Conservation (phyloP, 2,329 filamentous ascomycete genomes). For the Penicillium sp. region DNA sequence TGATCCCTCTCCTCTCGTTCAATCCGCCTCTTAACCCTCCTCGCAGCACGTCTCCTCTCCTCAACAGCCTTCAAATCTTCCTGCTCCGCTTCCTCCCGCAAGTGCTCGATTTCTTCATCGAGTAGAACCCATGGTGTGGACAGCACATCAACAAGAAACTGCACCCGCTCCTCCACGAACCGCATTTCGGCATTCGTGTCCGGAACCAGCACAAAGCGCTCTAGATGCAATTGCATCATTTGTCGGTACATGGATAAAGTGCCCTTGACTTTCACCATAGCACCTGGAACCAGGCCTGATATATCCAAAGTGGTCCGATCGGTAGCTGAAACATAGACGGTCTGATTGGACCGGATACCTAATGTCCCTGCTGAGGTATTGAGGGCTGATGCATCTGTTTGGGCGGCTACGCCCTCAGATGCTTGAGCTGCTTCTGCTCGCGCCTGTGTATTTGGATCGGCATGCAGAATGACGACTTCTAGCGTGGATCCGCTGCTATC, state of each 20-base stretch:
- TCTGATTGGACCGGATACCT: neutral
- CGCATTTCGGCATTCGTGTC: conserved; percentile 53
- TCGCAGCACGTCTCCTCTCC: conserved; percentile 32
- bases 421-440: neutral
- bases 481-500: conserved; percentile 58
- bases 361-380: neutral
- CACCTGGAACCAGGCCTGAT: conserved; percentile 46
- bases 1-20: conserved; percentile 39
- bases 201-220: conserved; percentile 48
- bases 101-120: conserved; percentile 39
- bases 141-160: conserved; percentile 50
- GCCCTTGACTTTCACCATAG: conserved; percentile 54
- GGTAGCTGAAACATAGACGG: conserved; percentile 25
- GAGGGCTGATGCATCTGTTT: conserved; percentile 24
- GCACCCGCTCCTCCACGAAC: conserved; percentile 50
- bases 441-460: conserved; percentile 4
- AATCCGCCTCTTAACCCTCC: conserved; percentile 22
- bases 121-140: conserved; percentile 52
- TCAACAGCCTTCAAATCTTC: conserved; percentile 39
- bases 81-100: conserved; percentile 41
- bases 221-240: conserved; percentile 51
- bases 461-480: conserved; percentile 49
- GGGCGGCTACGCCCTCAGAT: conserved; percentile 34
- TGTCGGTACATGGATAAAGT: conserved; percentile 51
- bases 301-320: conserved; percentile 43